Percentiles rank a stretch among this genome's conserved stretches.
These are phyloP conservation scores for Chaetomium sp. DNA, from an alignment of 2,329 filamentous ascomycete genomes.

Conservation along the genomic window DNA sequence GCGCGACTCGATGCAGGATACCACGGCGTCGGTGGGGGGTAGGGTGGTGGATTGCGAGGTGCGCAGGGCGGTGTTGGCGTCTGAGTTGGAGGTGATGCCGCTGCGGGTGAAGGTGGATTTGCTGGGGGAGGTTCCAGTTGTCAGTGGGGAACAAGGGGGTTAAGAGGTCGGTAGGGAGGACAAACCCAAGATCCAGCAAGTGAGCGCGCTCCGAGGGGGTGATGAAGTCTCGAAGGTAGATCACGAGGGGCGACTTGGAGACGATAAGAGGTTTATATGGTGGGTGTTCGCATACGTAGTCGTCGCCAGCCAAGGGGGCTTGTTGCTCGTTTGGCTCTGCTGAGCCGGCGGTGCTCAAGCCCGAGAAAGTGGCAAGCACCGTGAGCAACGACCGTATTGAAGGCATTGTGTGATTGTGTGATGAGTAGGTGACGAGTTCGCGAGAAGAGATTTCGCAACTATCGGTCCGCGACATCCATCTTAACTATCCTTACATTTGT, in stretches of 20 bases:
- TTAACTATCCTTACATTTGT: not conserved
- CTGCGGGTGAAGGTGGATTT: slow-evolving; percentile 50
- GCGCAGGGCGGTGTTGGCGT: slow-evolving; percentile 43
- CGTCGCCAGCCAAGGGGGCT: slow-evolving; percentile 1
- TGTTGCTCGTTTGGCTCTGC: slow-evolving; percentile 16
- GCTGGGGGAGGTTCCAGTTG: slow-evolving; percentile 39
- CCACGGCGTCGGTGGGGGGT: slow-evolving; percentile 44
- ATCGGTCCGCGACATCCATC: not conserved
- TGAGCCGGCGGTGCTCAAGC: not conserved
- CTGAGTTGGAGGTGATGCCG: slow-evolving; percentile 42
- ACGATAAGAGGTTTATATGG: slow-evolving; percentile 49
- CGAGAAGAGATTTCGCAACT: not conserved
- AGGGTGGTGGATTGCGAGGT: slow-evolving; percentile 51
- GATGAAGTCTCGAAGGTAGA: slow-evolving; percentile 53
- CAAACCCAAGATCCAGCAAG: slow-evolving; percentile 35
- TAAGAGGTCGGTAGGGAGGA: not conserved
- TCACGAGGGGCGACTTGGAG: slow-evolving; percentile 52
- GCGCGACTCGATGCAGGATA: slow-evolving; percentile 51
- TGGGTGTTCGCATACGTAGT: slow-evolving; percentile 32
- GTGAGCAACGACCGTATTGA: not conserved
- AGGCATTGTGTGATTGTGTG: not conserved
- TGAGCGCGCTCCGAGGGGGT: slow-evolving; percentile 46
- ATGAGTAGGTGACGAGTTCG: not conserved
- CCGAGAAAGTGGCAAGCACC: not conserved
- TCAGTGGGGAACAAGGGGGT: not conserved